Percentiles rank a stretch among this genome's conserved stretches.
phyloP scores from a whole-genome alignment of 768 basidiomycete genomes.

The Lactarius trivialis region DNA sequence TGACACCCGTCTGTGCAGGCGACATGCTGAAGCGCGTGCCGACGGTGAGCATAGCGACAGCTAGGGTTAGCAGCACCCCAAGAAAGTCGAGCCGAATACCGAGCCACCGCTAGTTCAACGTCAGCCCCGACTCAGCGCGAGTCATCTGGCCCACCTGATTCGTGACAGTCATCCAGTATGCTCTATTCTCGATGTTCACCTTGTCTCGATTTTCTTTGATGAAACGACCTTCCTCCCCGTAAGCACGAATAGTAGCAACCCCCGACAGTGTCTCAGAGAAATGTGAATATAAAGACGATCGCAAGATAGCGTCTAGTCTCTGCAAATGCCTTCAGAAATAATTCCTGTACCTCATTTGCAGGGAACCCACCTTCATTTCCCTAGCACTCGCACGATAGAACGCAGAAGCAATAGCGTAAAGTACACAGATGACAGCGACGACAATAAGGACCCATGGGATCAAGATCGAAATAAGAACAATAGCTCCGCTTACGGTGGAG shows the following conservation, averaged over 20 bases:
- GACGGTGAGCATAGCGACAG: constrained; percentile 74
- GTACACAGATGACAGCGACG: constrained; percentile 48
- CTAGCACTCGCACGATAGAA: constrained; percentile 86
- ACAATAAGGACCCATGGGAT: constrained; percentile 83
- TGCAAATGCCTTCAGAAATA: constrained; percentile 25
- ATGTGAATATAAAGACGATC: constrained; percentile 86
- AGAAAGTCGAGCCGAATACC: constrained; percentile 86
- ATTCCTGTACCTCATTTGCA: neutral
- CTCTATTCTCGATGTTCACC: constrained; percentile 81
- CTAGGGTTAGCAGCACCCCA: constrained; percentile 63
- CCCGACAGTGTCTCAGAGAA: constrained; percentile 90
- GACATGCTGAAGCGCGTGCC: constrained; percentile 67
- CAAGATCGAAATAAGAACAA: constrained; percentile 71
- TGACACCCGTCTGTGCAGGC: constrained; percentile 70
- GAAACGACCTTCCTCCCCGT: constrained; percentile 76
- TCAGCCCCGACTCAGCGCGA: constrained; percentile 58
- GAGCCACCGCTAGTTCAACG: constrained; percentile 75
- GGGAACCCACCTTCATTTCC: constrained; percentile 59
- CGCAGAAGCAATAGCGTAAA: constrained; percentile 64
- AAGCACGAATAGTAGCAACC: constrained; percentile 81
- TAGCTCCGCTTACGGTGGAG: constrained; percentile 62
- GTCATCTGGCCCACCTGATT: constrained; percentile 51
- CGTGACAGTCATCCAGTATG: constrained; percentile 80
- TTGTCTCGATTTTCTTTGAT: constrained; percentile 62
- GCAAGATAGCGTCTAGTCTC: constrained; percentile 71